Evolutionary conservation across 805 yeast genomes (phyloP).

Genomic region (Lipomyces sp.): DNA sequence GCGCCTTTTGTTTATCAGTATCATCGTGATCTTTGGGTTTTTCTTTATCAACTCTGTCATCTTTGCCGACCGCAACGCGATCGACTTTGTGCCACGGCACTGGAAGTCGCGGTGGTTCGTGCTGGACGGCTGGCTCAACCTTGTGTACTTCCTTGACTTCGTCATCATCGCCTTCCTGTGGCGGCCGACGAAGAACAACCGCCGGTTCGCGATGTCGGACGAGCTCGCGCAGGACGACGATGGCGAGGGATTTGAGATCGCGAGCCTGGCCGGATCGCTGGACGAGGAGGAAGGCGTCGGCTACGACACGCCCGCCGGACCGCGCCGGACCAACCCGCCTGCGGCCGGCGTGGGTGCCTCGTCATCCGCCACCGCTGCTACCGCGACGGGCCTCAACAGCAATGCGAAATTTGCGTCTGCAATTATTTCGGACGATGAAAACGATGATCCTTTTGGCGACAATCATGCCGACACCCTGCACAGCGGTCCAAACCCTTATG

Average conservation of each 20-base stretch:
- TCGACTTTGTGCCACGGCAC: conserved; percentile 75
- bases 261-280: conserved; percentile 33
- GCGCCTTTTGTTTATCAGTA: conserved; percentile 67
- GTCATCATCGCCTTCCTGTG: conserved; percentile 82
- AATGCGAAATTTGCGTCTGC: too few species aligned
- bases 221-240: conserved; percentile 79
- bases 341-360: too few species aligned
- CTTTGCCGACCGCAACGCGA: conserved; percentile 67
- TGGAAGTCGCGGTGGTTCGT: conserved; percentile 91
- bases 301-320: background rate
- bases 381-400: too few species aligned
- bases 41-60: conserved; percentile 66
- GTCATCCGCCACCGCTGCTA: background rate
- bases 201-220: conserved; percentile 89
- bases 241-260: conserved; percentile 64
- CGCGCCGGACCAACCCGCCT: background rate
- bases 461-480: background rate
- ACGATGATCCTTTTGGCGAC: background rate
- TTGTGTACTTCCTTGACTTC: conserved; percentile 80
- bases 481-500: conserved; percentile 1
- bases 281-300: conserved; percentile 19
- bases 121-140: conserved; percentile 92
- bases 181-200: conserved; percentile 96
- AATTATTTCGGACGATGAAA: too few species aligned
- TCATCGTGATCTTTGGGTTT: conserved; percentile 68